Evolutionary conservation across 1,139 yeast species (phyloP), one percentile per base, ranked within the genome.

Genomic region (Blastobotrys ciferrii): DNA sequence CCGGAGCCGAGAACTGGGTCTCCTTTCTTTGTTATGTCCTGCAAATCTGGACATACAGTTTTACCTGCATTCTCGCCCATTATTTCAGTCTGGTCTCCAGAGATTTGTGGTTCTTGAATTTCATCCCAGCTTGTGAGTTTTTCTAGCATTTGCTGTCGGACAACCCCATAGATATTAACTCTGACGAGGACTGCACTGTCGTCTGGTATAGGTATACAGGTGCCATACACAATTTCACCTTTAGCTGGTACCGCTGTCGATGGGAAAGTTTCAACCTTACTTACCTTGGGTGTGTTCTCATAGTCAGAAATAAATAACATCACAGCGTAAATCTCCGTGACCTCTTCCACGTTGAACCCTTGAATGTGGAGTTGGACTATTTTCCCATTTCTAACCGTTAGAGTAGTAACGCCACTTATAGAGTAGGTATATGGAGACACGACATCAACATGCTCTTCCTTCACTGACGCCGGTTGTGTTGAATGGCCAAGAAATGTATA

Each of bases 61-160:
- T n/a, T n/a, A n/a, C n/a, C n/a, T n/a, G n/a, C n/a, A n/a, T 32
- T 13, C 15, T 41, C 2, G 46, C 20, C n/a, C n/a, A n/a, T n/a
- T n/a, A n/a, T n/a, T n/a, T n/a, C 13, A 20, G n/a, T 13, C 37
- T 9, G 11, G 17, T 33, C 5, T 31, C 13, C 33, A 7, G 33
- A 6, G 33, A 33, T n/a, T 1, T 52, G 54, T 2, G 57, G 54
- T 33, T 62, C 67, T 44, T 62, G 67, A 62, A 64, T 56, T 33
- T 60, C 64, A 45, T 64, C 68, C 68, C 68, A 64, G 46, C 67
- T 62, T 4, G 48, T 43, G 33, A 64, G 45, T 31, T 58, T 55
- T 13, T 62, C 63, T 17, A 64, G 39, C 43, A 57, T 62, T n/a
- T 47, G 49, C 5, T 28, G 30, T 7, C 52, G 46, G 4, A 58